A percentile compares a stretch with the other conserved stretches of the same genome.
Conservation (phyloP, 1,284 basidiomycete genomes). For the Malassezia psittaci region DNA sequence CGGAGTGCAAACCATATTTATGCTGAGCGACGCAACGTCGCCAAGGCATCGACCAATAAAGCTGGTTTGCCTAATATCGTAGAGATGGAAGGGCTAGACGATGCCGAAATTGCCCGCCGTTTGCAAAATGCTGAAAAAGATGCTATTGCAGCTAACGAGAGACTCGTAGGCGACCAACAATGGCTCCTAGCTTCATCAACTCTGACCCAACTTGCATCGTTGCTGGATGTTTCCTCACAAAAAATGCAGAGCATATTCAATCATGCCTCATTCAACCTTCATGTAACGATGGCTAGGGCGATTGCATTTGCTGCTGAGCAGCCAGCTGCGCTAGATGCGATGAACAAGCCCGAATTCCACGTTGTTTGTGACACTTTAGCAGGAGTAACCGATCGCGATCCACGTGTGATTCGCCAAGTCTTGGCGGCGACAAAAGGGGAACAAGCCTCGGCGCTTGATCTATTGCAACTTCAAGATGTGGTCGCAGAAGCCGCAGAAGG, state of each 20-base stretch:
- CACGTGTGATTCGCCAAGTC: slow-evolving; percentile 17
- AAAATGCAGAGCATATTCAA: slow-evolving; percentile 29
- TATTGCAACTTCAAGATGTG: slow-evolving; percentile 29
- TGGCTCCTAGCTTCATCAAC: slow-evolving; percentile 45
- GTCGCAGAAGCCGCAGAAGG: slow-evolving; percentile 22
- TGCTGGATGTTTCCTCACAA: slow-evolving; percentile 25
- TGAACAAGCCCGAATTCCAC: slow-evolving; percentile 22
- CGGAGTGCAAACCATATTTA: slow-evolving; percentile 18
- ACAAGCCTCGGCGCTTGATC: slow-evolving; percentile 37
- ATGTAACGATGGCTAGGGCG: slow-evolving; percentile 23
- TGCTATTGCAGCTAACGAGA: slow-evolving; percentile 16
- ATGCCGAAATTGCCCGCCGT: slow-evolving; percentile 29
- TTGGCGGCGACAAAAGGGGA: slow-evolving; percentile 34
- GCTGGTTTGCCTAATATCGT: neutral
- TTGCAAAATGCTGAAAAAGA: slow-evolving; percentile 30
- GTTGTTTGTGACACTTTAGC: slow-evolving; percentile 22
- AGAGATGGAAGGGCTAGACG: slow-evolving; percentile 13
- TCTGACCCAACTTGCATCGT: slow-evolving; percentile 30
- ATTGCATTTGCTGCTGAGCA: slow-evolving; percentile 21
- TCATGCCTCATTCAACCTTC: slow-evolving; percentile 30
- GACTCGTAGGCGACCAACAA: slow-evolving; percentile 30
- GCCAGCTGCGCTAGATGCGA: slow-evolving; percentile 20
- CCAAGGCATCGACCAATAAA: slow-evolving; percentile 4
- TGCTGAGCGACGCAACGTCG: slow-evolving; percentile 17
- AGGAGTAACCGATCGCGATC: slow-evolving; percentile 16